Base-by-base conservation (phyloP, 2,329 filamentous ascomycete genomes). In the Colletotrichum chlorophyti region DNA sequence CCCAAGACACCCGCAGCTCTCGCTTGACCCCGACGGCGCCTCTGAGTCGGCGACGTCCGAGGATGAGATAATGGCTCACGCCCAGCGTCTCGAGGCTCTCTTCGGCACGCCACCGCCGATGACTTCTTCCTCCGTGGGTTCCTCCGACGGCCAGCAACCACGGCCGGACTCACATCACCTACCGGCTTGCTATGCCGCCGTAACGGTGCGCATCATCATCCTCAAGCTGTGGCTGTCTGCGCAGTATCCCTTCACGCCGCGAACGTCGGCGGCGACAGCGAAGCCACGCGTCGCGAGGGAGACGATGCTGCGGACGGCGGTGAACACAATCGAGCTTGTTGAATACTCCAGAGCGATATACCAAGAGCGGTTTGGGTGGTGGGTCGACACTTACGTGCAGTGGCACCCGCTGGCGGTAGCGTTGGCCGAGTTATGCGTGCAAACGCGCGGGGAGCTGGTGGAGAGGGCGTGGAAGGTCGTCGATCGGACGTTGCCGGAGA, bases 351-450 rank as follows among this genome's bases (percentile, higher is more conserved):
- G 61, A 0, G 50, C 72, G n/a, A 68, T 69, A 4, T 73, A 70
- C 38, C 70, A 66, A 1, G 70, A 73, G 11, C 68, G 74, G 3
- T 82, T 76, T 67, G 66, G 68, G 17, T 83, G 81, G 78, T 80
- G 80, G 74, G 72, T 75, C n/a, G 66, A 74, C 12, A 77, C 72
- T 1, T 84, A 81, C 66, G 77, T 82, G 12, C 81, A 82, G 57
- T 84, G 82, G 82, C 82, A 84, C 62, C 76, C 80, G 7, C 69
- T 84, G 0, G 80, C 82, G 2, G 80, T 84, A 6, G 76, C 79
- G 1, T 68, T 84, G 12, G 81, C 81, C 1, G 81, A 83, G 60
- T 72, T 84, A 19, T 84, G 80, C 64, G 69, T 74, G 3, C 78
- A 79, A 62, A 76, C 78, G 3, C 69, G 72, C 32, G 79, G 79